phyloP scores from a whole-genome alignment of 2,329 filamentous ascomycete genomes.

The Xylaria sp. region DNA sequence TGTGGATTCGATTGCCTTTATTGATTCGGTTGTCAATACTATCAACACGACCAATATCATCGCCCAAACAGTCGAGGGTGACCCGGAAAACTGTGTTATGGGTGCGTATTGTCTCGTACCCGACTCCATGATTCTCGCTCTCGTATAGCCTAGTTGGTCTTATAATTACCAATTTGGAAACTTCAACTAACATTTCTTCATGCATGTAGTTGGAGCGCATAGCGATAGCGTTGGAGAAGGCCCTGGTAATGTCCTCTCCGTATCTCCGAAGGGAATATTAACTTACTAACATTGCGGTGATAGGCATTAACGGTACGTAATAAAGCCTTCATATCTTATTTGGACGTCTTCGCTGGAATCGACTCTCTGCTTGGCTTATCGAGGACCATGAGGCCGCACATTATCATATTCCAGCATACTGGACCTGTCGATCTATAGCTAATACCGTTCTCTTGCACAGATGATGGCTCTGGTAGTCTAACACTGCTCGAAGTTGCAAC shows the following conservation, averaged over 20 bases:
- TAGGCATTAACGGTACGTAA: slow-evolving; percentile 67
- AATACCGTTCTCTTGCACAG: slow-evolving; percentile 9
- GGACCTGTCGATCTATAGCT: not conserved
- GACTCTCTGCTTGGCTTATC: too few relatives aligned
- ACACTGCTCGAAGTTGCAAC: slow-evolving; percentile 71
- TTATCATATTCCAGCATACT: not conserved
- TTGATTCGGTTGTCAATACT: slow-evolving; percentile 66
- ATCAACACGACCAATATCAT: slow-evolving; percentile 70
- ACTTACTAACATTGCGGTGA: not conserved
- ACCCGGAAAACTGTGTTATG: slow-evolving; percentile 68
- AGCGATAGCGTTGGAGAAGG: slow-evolving; percentile 71
- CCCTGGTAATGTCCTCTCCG: slow-evolving; percentile 60
- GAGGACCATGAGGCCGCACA: not conserved
- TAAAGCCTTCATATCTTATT: not conserved
- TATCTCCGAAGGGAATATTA: not conserved
- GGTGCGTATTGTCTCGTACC: not conserved
- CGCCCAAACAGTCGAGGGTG: slow-evolving; percentile 68
- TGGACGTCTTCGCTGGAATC: not conserved
- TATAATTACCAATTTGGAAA: not conserved
- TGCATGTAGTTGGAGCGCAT: slow-evolving; percentile 62
- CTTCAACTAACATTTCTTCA: not conserved
- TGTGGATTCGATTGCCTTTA: slow-evolving; percentile 67
- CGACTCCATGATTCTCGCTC: not conserved
- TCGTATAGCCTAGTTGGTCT: not conserved
- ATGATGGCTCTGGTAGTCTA: slow-evolving; percentile 76